Evolutionary conservation across 2,329 filamentous ascomycete species (phyloP), one percentile per base, ranked within the genome.

Genomic region (Diaporthe ampelina): DNA sequence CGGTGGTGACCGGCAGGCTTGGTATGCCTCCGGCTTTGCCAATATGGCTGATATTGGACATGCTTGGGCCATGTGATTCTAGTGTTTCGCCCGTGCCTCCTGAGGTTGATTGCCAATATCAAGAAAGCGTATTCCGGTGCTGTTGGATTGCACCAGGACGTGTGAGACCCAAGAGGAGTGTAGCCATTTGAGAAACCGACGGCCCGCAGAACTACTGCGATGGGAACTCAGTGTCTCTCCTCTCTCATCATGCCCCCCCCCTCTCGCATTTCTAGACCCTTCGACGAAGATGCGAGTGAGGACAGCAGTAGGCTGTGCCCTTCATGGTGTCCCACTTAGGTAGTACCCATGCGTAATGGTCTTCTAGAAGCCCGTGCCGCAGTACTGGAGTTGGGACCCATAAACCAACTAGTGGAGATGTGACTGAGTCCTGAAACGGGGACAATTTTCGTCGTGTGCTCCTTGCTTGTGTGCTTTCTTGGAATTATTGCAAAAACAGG

Each of bases 1-100:
- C 11, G 63, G 45, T 54, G 48, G 21, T 68, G 45, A 52, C 45
- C 63, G 63, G 63, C 63, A 29, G 48, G 45, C 63, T 68, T 68
- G 63, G 63, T 68, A 68, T 68, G 48, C 63, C 48, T 68, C 63
- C 8, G 45, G 63, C 19, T 4, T 35, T 68, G 21, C 63, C 32
- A 54, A 37, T 17, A 11, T 68, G 37, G n/a, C 45, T 54, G 45
- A 52, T 40, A 19, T 54, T 54, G 8, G 48, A 32, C 48, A 37
- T 52, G 6, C 26, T 63, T 54, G 45, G 29, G 48, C 63, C 63
- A 68, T 68, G 63, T 54, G 48, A 68, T 54, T 52, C 63, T 54
- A 54, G 32, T 52, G 11, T 37, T 52, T 54, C 32, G 45, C 54
- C 63, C 48, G 45, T 54, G 63, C 63, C 11, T 54, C 32, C 32